Conservation (phyloP, 2,329 filamentous ascomycete genomes). For the Penicillium sp. region DNA sequence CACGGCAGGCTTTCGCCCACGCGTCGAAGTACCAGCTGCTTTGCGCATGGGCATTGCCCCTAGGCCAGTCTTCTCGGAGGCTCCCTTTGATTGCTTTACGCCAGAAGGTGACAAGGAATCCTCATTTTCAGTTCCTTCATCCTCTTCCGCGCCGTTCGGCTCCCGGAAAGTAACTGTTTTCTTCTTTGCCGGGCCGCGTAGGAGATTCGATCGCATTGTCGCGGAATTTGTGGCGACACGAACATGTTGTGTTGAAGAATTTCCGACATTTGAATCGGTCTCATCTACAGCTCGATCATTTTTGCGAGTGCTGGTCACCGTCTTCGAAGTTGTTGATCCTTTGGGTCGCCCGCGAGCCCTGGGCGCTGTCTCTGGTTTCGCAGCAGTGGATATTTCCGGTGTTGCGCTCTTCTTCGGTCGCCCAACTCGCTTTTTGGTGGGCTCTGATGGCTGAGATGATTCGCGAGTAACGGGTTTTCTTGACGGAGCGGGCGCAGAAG, state of each 20-base stretch:
- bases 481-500: background rate
- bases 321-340: slow-evolving; percentile 10
- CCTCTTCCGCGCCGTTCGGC: slow-evolving; percentile 36
- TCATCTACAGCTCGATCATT: slow-evolving; percentile 9
- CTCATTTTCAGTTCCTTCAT: slow-evolving; percentile 33
- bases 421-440: slow-evolving; percentile 17
- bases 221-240: slow-evolving; percentile 26
- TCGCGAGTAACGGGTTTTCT: background rate
- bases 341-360: slow-evolving; percentile 29
- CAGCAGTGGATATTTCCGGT: slow-evolving; percentile 7
- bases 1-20: slow-evolving; percentile 30
- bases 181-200: slow-evolving; percentile 31
- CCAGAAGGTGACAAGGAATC: slow-evolving; percentile 18
- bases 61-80: slow-evolving; percentile 33
- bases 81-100: slow-evolving; percentile 15
- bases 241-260: slow-evolving; percentile 19
- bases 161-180: slow-evolving; percentile 47
- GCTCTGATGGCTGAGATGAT: slow-evolving; percentile 3
- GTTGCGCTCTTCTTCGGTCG: slow-evolving; percentile 15
- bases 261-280: slow-evolving; percentile 3
- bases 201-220: slow-evolving; percentile 25
- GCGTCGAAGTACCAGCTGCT: slow-evolving; percentile 22
- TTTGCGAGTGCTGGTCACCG: slow-evolving; percentile 10
- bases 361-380: slow-evolving; percentile 12
- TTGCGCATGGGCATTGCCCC: slow-evolving; percentile 44